These are phyloP conservation scores for Flammula alnicola DNA, from an alignment of 1,284 basidiomycete species.

Conservation along the genomic window DNA sequence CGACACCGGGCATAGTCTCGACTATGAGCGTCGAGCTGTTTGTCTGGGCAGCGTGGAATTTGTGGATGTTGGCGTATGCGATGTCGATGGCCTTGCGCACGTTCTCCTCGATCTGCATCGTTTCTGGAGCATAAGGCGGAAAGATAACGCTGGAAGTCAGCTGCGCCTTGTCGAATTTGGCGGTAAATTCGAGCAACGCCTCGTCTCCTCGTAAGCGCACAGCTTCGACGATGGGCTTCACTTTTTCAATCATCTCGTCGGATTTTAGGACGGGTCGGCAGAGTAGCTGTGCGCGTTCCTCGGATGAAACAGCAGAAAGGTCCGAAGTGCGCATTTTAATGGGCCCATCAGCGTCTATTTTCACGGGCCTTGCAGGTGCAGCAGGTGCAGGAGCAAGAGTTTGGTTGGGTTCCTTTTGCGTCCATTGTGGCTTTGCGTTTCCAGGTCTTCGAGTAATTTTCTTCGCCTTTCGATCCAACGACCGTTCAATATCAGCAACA, in stretches of 20 bases:
- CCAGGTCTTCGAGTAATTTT: slow-evolving; percentile 90
- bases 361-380: slow-evolving; percentile 22
- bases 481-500: slow-evolving; percentile 85
- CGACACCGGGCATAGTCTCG: slow-evolving; percentile 98
- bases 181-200: slow-evolving; percentile 88
- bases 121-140: slow-evolving; percentile 68
- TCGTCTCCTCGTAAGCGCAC: slow-evolving; percentile 87
- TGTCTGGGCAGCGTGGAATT: slow-evolving; percentile 88
- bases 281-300: slow-evolving; percentile 75
- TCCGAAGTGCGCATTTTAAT: slow-evolving; percentile 82
- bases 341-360: slow-evolving; percentile 25
- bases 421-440: slow-evolving; percentile 92
- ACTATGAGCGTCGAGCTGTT: slow-evolving; percentile 78
- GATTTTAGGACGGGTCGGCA: slow-evolving; percentile 92
- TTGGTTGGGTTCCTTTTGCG: slow-evolving; percentile 34
- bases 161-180: slow-evolving; percentile 88
- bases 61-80: slow-evolving; percentile 91
- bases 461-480: slow-evolving; percentile 85
- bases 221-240: slow-evolving; percentile 92
- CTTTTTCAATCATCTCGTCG: slow-evolving; percentile 93
- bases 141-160: slow-evolving; percentile 66
- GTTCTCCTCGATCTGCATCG: slow-evolving; percentile 60
- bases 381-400: slow-evolving; percentile 33
- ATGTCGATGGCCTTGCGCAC: slow-evolving; percentile 88
- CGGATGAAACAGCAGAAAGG: slow-evolving; percentile 55